Evolutionary conservation across 2,329 filamentous ascomycete genomes (phyloP), one percentile per base, ranked within the genome.

Genomic region (Fusarium illudens): DNA sequence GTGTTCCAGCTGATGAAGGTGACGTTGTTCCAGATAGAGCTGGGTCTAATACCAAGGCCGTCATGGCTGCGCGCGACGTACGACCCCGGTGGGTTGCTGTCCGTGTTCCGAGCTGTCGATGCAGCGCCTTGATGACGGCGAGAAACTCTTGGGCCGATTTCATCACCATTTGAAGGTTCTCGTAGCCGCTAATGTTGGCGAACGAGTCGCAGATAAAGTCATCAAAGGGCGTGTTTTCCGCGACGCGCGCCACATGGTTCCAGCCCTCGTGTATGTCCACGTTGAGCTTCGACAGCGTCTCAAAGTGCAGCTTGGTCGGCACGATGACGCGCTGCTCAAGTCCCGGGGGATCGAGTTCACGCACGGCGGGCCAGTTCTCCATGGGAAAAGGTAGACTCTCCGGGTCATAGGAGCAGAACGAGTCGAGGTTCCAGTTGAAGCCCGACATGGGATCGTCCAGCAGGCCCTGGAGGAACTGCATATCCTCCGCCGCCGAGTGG

Each of bases 101-200:
- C 6, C 60, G 55, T 4, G 60, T 67, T 12, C 71, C 70, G 7
- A 73, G 39, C 49, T 71, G 71, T 13, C 64, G 71, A 54, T 75
- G 73, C 0, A 76, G 51, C 3, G 58, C 54, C 11, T 73, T 72
- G 36, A 77, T 62, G 22, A 74, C 36, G 29, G 63, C 48, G 17
- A 77, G 68, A 44, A 75, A 76, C 13, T 77, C 70, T 20, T 76
- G 74, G 3, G 67, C 46, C 3, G 54, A 54, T 33, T 58, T 65
- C 32, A 77, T 63, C 4, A 68, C 67, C 13, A 55, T 32, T 7
- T 75, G 71, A 0, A 73, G 12, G 37, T 70, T 71, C 20, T 65
- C 44, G 17, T 64, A 71, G n/a, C 73, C 71, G n/a, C 53, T 64
- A 46, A 62, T 62, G 8, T 55, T 32, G 6, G 49, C 34, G 4